A percentile compares a stretch with the other conserved stretches of the same genome.
These are phyloP conservation scores for Eimeria zaria DNA, from an alignment of 169 alveolate species.

Conservation along the genomic window DNA sequence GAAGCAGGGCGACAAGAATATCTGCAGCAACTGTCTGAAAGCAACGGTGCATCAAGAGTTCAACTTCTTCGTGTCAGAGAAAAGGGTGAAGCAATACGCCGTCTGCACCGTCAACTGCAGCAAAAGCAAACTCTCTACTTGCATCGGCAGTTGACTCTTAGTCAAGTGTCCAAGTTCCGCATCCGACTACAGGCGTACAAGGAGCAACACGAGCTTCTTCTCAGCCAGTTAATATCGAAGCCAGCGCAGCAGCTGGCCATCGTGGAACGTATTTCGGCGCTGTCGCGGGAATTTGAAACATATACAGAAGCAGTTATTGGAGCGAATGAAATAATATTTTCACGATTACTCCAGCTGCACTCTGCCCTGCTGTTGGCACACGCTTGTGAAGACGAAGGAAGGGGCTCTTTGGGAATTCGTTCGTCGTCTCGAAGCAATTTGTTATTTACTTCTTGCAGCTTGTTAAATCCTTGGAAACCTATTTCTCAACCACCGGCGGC, in stretches of 20 bases:
- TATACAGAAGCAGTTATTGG: not conserved
- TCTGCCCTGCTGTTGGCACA: constrained; percentile 53
- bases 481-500: not conserved
- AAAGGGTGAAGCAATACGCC: constrained; percentile 7
- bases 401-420: not conserved
- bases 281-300: constrained; percentile 1
- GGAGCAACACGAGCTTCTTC: constrained; percentile 43
- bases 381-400: constrained; percentile 45
- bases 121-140: constrained; percentile 1
- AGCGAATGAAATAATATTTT: not conserved
- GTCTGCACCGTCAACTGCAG: constrained; percentile 5
- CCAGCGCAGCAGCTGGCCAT: constrained; percentile 10
- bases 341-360: constrained; percentile 67
- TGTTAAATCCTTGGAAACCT: constrained; percentile 33
- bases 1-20: constrained; percentile 1
- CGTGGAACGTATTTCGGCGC: constrained; percentile 15
- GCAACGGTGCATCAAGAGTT: not conserved
- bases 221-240: not conserved
- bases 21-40: not conserved
- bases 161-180: not conserved
- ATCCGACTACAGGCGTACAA: constrained; percentile 3
- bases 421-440: not conserved
- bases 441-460: constrained; percentile 59
- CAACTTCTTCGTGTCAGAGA: constrained; percentile 61
- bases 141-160: constrained; percentile 32